Conservation (phyloP, 2,329 filamentous ascomycete species). For the Talaromyces sp. region DNA sequence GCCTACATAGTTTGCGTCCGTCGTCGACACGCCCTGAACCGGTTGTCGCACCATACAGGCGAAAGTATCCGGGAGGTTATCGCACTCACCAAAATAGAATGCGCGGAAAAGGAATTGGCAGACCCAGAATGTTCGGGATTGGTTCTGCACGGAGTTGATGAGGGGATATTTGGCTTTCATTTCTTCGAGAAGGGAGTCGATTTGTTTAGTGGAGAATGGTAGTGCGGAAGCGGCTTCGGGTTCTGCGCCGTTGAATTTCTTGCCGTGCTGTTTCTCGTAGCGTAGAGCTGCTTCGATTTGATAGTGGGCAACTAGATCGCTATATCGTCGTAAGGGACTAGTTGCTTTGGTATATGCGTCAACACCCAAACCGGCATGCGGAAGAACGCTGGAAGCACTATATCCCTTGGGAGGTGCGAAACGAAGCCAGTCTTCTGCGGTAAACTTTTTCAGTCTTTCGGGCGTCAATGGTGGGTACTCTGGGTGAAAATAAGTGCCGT, state of each 20-base stretch:
- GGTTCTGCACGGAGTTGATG: constrained; percentile 37
- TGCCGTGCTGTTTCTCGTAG: constrained; percentile 50
- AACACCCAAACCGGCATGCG: constrained; percentile 52
- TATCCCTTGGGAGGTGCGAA: constrained; percentile 38
- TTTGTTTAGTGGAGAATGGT: constrained; percentile 48
- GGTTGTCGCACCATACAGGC: constrained; percentile 33
- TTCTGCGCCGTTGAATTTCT: constrained; percentile 36
- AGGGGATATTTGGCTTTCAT: constrained; percentile 42
- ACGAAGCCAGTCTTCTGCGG: constrained; percentile 38
- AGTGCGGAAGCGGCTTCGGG: constrained; percentile 34
- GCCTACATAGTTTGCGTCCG: constrained; percentile 22
- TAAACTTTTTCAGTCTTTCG: constrained; percentile 42
- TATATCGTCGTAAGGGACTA: constrained; percentile 59
- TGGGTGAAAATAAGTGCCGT: constrained; percentile 38
- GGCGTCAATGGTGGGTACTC: constrained; percentile 40
- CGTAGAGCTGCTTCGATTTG: constrained; percentile 62
- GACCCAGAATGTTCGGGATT: constrained; percentile 49
- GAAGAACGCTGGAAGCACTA: constrained; percentile 46
- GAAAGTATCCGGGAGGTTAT: constrained; percentile 48
- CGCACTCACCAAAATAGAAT: constrained; percentile 53
- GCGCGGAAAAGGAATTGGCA: constrained; percentile 56
- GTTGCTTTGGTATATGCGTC: constrained; percentile 57
- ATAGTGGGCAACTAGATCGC: constrained; percentile 61
- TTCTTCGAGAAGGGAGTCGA: constrained; percentile 50
- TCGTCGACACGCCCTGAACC: constrained; percentile 22